Evolutionary conservation across 805 yeast genomes (phyloP), one percentile per base, ranked within the genome.

Genomic region (Pichia pseudocactophila): DNA sequence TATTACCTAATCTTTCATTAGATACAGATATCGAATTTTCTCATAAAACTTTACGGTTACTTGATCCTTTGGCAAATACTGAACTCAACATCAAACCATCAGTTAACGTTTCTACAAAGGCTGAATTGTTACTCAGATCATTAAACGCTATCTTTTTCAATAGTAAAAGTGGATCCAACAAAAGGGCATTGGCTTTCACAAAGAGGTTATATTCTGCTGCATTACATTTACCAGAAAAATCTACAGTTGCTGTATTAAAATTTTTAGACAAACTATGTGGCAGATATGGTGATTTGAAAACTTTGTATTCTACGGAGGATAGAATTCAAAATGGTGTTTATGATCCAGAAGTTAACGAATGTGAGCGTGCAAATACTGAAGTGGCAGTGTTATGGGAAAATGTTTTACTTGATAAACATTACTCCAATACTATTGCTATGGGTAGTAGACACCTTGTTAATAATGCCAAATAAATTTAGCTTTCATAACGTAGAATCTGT

Each of bases 311-410:
- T 18, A 85, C 96, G 1, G 96, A 88, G 37, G 98, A 92, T 57
- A 72, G 92, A 50, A 74, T 92, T 33, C 78, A 78, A 32, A 88
- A 90, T 45, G 97, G 96, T 37, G 68, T 70, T 12, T 82, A 82
- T 56, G 74, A 77, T 22, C 68, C 80, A 50, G 87, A 78, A 38
- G 72, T 72, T 11, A 74, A 74, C 41, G 79, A 75, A 36, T 76
- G 85, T 10, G 85, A 82, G 50, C 76, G 90, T 57, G 68, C 84
- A 51, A 89, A 92, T 55, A 74, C 95, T 2, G 90, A 82, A 34
- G 92, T 90, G 15, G 94, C 97, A 2, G 82, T 88, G 0, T 63
- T 90, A 30, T 92, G 96, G 95, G 98, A 92, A 56, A 76, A 79
- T 40, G 80, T 80, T 6, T 62, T 90, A 33, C 65, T 92, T 43